phyloP scores from a whole-genome alignment of 2,329 filamentous ascomycete genomes.

The Bimuria novae-zelandiae region DNA sequence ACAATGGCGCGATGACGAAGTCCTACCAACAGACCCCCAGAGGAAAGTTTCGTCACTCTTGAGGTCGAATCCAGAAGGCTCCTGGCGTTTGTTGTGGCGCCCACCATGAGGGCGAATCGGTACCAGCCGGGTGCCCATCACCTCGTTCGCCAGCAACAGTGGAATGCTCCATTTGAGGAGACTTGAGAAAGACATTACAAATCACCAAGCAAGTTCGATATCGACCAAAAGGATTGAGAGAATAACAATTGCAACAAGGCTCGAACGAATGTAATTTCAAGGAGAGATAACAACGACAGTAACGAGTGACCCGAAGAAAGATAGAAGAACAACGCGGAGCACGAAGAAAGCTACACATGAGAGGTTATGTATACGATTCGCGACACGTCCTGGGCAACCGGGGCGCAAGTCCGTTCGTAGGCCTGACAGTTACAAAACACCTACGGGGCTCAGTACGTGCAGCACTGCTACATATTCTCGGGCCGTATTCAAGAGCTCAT shows the following conservation, averaged over 20 bases:
- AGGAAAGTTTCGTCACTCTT: conserved; percentile 19
- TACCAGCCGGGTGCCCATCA: conserved; percentile 12
- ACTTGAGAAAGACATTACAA: conserved; percentile 12
- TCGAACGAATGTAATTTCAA: neutral
- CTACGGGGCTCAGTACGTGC: neutral
- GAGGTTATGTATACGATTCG: neutral
- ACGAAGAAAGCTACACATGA: neutral
- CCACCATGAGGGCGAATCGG: conserved; percentile 19
- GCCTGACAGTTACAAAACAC: neutral
- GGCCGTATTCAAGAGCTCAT: neutral
- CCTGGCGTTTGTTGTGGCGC: conserved; percentile 14
- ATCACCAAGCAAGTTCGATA: neutral
- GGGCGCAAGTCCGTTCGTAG: neutral
- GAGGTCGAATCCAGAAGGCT: conserved; percentile 16
- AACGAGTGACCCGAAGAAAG: neutral
- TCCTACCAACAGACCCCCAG: conserved; percentile 16
- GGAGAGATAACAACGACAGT: neutral
- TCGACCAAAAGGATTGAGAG: neutral
- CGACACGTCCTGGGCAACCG: neutral
- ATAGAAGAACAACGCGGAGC: neutral
- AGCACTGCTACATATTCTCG: neutral
- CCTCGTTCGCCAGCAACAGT: conserved; percentile 13
- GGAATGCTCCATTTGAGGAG: conserved; percentile 7
- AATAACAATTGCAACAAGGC: conserved; percentile 1
- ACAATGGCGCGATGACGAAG: neutral